Percentiles rank a stretch among this genome's conserved stretches.
Evolutionary conservation across 2,329 filamentous ascomycete species (phyloP).

Genomic region (Rosellinia necatrix): DNA sequence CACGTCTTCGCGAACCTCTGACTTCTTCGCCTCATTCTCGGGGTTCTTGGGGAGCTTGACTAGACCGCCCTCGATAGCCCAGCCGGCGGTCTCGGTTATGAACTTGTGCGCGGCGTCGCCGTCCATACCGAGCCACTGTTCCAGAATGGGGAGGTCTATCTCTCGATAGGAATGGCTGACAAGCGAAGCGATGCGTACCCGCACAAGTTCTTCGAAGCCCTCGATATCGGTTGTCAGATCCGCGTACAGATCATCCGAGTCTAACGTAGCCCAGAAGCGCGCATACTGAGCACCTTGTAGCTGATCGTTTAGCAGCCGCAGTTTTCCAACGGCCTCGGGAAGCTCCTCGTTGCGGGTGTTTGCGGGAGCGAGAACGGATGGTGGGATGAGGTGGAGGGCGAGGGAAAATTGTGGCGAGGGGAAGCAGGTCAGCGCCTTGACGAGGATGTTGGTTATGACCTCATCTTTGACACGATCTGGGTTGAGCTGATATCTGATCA

Average conservation of each 20-base stretch:
- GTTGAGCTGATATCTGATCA: constrained; percentile 94
- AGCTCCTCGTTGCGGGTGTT: constrained; percentile 64
- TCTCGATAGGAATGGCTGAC: constrained; percentile 81
- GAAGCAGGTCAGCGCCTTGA: constrained; percentile 97
- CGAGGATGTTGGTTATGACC: constrained; percentile 97
- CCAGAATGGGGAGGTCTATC: constrained; percentile 68
- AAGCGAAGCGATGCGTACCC: constrained; percentile 85
- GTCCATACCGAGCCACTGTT: constrained; percentile 76
- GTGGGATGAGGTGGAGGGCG: constrained; percentile 89
- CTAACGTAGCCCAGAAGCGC: constrained; percentile 89
- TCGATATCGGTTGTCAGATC: constrained; percentile 92
- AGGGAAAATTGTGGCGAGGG: constrained; percentile 94
- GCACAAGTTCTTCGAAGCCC: constrained; percentile 93
- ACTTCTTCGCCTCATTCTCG: constrained; percentile 96
- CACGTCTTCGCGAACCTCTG: constrained; percentile 93
- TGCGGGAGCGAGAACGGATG: constrained; percentile 71
- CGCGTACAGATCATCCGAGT: constrained; percentile 93
- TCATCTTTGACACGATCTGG: constrained; percentile 96
- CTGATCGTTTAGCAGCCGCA: constrained; percentile 80
- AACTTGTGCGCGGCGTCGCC: constrained; percentile 75
- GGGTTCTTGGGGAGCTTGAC: constrained; percentile 88
- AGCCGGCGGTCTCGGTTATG: constrained; percentile 82
- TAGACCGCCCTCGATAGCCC: constrained; percentile 71
- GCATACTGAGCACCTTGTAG: constrained; percentile 90
- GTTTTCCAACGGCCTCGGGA: constrained; percentile 88